Evolutionary conservation across 2,329 filamentous ascomycete genomes (phyloP), one percentile per base, ranked within the genome.

Genomic region (Trichoderma sp.): DNA sequence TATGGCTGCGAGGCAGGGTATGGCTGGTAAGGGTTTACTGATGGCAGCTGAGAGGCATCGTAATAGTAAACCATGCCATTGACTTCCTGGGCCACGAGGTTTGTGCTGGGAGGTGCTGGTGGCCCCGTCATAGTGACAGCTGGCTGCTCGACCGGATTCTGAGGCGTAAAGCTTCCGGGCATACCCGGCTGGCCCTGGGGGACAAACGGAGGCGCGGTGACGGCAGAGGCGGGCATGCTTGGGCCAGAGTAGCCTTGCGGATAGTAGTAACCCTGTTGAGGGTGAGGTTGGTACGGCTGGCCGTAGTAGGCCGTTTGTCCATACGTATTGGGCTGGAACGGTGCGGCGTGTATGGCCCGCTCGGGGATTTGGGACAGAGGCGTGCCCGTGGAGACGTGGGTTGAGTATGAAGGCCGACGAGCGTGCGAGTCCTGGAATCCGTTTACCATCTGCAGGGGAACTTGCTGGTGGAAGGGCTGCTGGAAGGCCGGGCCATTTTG

Each of bases 41-140:
- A 80, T 29, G 87, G 82, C 57, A 94, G 81, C 75, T 93, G 90
- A n/a, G 89, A 85, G 8, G 92, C 86, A 75, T 97, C 92, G 74
- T 93, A 94, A 77, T 97, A 99, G 78, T 97, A 98, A 1, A 97
- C 93, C 86, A 96, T 98, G 70, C 95, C 95, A 73, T 97, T 97
- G 71, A 90, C 89, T 81, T 98, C 94, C 78, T 97, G 94, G 0
- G 93, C 92, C 57, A 90, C 86, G 50, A 88, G 77, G 70, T 83
- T 86, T 19, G 82, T 74, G 34, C 76, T 74, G 34, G 72, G 53
- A n/a, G 72, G 63, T 6, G 75, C 67, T 12, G 70, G 68, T 50
- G 74, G 74, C n/a, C 70, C 71, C 37, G 71, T 72, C 32, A 75
- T 71, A 57, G 80, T 79, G n/a, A 76, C 72, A 32, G 68, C 71